Conservation (phyloP, 257 asterid genomes). For the Forsythia suspensa region DNA sequence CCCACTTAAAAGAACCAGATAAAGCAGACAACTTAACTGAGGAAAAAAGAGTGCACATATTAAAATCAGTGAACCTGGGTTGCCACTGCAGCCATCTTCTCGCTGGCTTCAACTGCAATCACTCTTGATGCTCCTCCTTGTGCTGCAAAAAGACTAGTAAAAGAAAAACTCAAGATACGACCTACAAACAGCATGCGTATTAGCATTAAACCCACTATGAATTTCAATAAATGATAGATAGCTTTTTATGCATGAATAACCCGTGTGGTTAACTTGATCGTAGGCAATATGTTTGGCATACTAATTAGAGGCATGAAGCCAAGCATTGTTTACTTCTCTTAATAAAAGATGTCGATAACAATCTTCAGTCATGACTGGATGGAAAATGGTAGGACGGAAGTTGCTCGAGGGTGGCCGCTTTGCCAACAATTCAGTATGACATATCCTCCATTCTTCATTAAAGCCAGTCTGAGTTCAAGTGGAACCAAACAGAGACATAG, state of each 20-base stretch:
- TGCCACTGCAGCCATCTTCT: slow-evolving; percentile 92
- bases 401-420: not conserved
- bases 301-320: not conserved
- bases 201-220: not conserved
- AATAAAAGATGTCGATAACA: not conserved
- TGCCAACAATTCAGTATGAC: not conserved
- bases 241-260: slow-evolving; percentile 10
- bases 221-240: not conserved
- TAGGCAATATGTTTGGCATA: not conserved
- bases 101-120: slow-evolving; percentile 88
- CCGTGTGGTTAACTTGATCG: not conserved
- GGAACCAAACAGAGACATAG: slow-evolving; percentile 1
- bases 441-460: not conserved
- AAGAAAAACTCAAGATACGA: slow-evolving; percentile 20
- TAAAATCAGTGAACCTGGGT: slow-evolving; percentile 53
- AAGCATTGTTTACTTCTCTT: not conserved
- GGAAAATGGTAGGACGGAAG: not conserved
- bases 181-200: slow-evolving; percentile 5
- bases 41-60: slow-evolving; percentile 4
- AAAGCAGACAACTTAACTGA: not conserved
- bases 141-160: slow-evolving; percentile 87
- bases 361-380: not conserved
- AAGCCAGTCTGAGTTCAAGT: not conserved
- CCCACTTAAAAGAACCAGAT: slow-evolving; percentile 15
- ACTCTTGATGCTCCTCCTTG: slow-evolving; percentile 92